These are phyloP conservation scores for Paradendryphiella salina DNA, from an alignment of 2,329 filamentous ascomycete genomes.

Conservation along the genomic window DNA sequence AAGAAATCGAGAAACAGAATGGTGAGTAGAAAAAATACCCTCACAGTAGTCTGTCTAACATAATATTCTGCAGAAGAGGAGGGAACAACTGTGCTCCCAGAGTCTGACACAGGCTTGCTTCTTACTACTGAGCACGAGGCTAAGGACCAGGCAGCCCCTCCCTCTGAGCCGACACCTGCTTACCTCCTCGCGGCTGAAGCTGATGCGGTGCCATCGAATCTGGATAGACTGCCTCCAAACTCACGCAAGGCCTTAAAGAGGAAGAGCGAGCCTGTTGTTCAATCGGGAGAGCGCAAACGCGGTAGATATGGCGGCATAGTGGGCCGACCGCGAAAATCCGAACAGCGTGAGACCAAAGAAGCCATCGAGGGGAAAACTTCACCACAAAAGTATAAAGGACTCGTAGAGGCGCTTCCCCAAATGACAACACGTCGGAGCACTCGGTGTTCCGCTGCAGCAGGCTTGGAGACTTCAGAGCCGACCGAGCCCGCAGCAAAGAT, in stretches of 20 bases:
- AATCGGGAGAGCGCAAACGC: slow-evolving; percentile 15
- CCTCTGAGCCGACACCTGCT: not conserved
- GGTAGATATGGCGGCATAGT: slow-evolving; percentile 19
- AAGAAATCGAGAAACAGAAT: not conserved
- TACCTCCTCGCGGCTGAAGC: slow-evolving; percentile 27
- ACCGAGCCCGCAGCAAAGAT: not conserved
- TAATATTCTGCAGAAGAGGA: not conserved
- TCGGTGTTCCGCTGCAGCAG: slow-evolving; percentile 12
- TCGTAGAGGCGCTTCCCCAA: not conserved
- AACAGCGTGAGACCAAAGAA: not conserved
- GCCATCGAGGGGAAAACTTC: not conserved
- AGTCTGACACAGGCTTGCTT: not conserved
- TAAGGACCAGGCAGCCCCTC: not conserved
- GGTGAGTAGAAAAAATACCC: not conserved
- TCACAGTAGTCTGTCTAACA: not conserved
- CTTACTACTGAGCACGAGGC: not conserved
- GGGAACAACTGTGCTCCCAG: not conserved
- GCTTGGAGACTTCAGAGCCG: not conserved
- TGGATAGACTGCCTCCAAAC: slow-evolving; percentile 27
- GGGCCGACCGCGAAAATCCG: slow-evolving; percentile 22
- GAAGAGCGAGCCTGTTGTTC: slow-evolving; percentile 19
- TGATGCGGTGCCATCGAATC: slow-evolving; percentile 23
- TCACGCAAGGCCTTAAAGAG: slow-evolving; percentile 18
- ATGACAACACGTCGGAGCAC: slow-evolving; percentile 21
- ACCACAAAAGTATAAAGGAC: not conserved